These are phyloP conservation scores for Neofusicoccum sp. DNA, from an alignment of 2,329 filamentous ascomycete species.

Conservation along the genomic window DNA sequence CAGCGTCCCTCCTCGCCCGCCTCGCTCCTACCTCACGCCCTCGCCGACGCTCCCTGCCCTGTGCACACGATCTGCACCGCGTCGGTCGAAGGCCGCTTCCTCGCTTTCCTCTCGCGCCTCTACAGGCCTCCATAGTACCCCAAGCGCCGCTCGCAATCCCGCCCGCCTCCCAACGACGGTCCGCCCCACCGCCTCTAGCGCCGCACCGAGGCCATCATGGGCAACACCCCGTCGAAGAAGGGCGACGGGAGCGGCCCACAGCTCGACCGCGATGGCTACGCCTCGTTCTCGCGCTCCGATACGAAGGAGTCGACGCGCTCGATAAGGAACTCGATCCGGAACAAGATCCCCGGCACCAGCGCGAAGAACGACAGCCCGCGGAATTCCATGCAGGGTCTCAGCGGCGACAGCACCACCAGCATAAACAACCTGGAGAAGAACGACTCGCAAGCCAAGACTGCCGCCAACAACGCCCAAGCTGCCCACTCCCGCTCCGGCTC, in stretches of 20 bases:
- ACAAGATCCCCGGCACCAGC: conserved; percentile 76
- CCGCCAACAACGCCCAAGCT: conserved; percentile 62
- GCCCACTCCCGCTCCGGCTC: conserved; percentile 39
- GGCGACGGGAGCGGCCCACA: conserved; percentile 56
- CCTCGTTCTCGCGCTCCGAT: conserved; percentile 88
- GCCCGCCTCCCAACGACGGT: conserved; percentile 7
- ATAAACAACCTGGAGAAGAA: conserved; percentile 48
- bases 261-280: conserved; percentile 73
- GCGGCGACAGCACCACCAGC: conserved; percentile 56
- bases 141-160: background rate
- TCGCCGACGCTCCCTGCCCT: conserved; percentile 34
- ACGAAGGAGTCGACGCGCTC: conserved; percentile 91
- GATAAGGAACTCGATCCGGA: conserved; percentile 76
- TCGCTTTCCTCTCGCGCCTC: conserved; percentile 48
- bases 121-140: conserved; percentile 49
- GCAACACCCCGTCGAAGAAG: conserved; percentile 72
- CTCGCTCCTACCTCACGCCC: conserved; percentile 32
- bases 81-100: conserved; percentile 48
- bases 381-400: conserved; percentile 66
- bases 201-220: conserved; percentile 57
- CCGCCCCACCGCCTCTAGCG: background rate
- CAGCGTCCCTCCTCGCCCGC: conserved; percentile 36
- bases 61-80: conserved; percentile 39
- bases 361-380: conserved; percentile 79
- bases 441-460: conserved; percentile 54